Evolutionary conservation across 371 early-diverging fungal species (phyloP).

Genomic region (Conidiobolus incongruus): DNA sequence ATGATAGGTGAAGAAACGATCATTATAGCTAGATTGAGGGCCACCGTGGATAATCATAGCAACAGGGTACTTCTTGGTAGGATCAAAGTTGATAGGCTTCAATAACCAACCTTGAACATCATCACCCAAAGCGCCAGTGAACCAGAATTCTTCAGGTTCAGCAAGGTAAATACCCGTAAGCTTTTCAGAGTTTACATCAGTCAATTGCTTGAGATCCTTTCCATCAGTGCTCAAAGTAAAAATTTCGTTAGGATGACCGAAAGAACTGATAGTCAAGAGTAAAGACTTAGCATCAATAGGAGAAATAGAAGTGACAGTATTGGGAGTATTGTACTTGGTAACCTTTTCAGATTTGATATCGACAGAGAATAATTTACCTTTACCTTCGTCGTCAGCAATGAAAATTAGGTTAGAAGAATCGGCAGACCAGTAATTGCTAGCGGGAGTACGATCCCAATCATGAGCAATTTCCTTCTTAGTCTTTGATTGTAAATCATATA

Average conservation of each 20-base stretch:
- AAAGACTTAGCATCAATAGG: too few relatives aligned
- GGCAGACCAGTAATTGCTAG: conserved; percentile 23
- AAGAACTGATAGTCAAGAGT: too few relatives aligned
- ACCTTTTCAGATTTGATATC: conserved; percentile 17
- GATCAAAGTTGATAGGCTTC: conserved; percentile 37
- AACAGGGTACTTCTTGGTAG: conserved; percentile 40
- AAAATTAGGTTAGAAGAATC: conserved; percentile 22
- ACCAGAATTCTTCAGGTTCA: too few relatives aligned
- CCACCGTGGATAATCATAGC: conserved; percentile 60
- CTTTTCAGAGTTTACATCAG: too few relatives aligned
- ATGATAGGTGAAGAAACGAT: neutral
- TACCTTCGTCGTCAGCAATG: conserved; percentile 33
- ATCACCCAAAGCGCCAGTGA: conserved; percentile 34
- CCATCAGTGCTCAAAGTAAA: too few relatives aligned
- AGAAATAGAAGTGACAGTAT: too few relatives aligned
- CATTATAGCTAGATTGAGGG: conserved; percentile 1
- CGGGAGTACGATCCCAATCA: conserved; percentile 35
- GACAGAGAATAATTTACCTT: conserved; percentile 24
- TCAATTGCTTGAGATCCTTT: too few relatives aligned
- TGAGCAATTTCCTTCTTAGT: conserved; percentile 11
- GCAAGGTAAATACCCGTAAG: too few relatives aligned
- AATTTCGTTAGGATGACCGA: too few relatives aligned
- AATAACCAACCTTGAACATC: conserved; percentile 46
- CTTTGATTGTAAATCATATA: conserved; percentile 9
- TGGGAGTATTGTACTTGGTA: conserved; percentile 26